Evolutionary conservation across 2,329 filamentous ascomycete genomes (phyloP), one percentile per base, ranked within the genome.

Genomic region (Botrytis paeoniae): DNA sequence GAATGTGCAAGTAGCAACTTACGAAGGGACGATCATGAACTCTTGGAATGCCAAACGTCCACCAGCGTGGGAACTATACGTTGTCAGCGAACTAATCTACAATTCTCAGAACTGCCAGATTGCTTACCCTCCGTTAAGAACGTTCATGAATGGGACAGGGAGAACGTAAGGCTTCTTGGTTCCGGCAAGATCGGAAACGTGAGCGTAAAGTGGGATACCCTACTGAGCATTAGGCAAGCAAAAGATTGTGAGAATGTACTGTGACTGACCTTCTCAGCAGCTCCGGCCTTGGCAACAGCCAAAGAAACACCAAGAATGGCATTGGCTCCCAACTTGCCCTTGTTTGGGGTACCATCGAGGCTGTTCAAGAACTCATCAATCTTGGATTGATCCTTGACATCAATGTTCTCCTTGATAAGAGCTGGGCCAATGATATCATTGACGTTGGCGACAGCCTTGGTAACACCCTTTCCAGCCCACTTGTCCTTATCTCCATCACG

Each of bases 11-110:
- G 73, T 51, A 45, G 37, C n/a, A 57, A 85, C 89, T 83, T 86
- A 92, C 87, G 89, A 91, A 77, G 93, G 93, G 74, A 95, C 93
- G 80, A 97, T 95, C 94, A 97, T 97, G 89, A 97, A 97, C 86
- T 97, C 94, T 86, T 97, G 94, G 90, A 97, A 97, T 79, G 93
- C 93, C 80, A 97, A 90, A 83, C 95, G 93, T 82, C 96, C 96
- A 89, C 96, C 96, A 78, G 96, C 96, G 88, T 99, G 96, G 81
- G 95, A 98, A 79, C 96, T 92, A 45, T 41, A 29, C 37, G 22
- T 25, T 39, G 32, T 81, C 70, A 81, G 78, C 60, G 14, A 60
- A 32, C 1, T 32, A 41, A 60, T 35, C 29, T 35, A 66, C 25
- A 3, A 35, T 66, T 9, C 6, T 8, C 25, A 9, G n/a, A 18